Evolutionary conservation across 1,284 basidiomycete genomes (phyloP), one percentile per base, ranked within the genome.

Genomic region (Cutaneotrichosporon mucoides): DNA sequence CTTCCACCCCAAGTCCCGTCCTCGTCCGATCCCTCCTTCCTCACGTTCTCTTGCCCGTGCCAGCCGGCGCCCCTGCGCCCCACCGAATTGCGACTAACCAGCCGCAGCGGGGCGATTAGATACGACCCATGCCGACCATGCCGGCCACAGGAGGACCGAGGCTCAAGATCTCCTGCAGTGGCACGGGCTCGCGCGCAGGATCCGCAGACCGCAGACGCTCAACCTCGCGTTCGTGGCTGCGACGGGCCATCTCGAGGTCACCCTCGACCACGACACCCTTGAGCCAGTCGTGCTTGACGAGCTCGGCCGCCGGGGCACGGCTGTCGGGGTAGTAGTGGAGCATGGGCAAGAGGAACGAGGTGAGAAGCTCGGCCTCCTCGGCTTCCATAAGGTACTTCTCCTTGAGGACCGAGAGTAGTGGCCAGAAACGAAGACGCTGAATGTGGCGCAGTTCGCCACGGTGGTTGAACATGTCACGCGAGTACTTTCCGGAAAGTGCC

Each of bases 371-470:
- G 1, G 95, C 90, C 59, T 94, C 91, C 36, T 84, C 81, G 53
- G 85, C 84, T 1, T 91, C 87, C 76, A 99, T 91, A 57, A 97
- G 84, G 78, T 99, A 99, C 81, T 94, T 99, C 83, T 97, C 92
- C 74, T 92, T 88, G 60, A 99, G 80, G 16, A 99, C 95, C 9
- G 86, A 82, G 6, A 88, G 86, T 42, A 98, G 82, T 1, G 93
- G 92, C 95, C 95, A 99, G 79, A 86, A 96, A 10, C 94, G 88
- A 50, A 97, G 81, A 72, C 92, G 94, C 71, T 78, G 79, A 68
- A 98, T 97, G 70, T 96, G 91, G 5, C 92, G 86, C 15, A 97
- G 84, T 79, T 98, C 94, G 88, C 92, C 93, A 83, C 89, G 89
- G 24, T 92, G 86, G 70, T 89, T 98, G 81, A 99, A 99, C 73